Evolutionary conservation across 257 asterid genomes (phyloP).

Genomic region (Perilla frutescens): DNA sequence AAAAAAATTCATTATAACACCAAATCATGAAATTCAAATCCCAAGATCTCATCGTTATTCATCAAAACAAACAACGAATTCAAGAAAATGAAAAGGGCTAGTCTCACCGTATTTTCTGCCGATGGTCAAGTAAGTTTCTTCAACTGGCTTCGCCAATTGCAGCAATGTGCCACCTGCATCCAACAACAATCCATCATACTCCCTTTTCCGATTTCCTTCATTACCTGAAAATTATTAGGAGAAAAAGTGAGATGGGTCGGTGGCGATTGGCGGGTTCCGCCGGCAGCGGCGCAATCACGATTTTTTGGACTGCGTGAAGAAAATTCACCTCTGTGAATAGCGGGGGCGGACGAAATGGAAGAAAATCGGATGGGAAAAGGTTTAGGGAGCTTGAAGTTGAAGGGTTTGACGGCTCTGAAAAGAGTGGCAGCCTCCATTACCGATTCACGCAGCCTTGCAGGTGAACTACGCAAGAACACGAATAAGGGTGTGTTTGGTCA

Average conservation of each 20-base stretch:
- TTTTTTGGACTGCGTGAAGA: neutral
- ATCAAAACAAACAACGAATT: neutral
- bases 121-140: conserved; percentile 64
- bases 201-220: conserved; percentile 49
- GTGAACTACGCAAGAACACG: conserved; percentile 19
- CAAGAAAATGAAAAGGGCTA: conserved; percentile 4
- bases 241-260: neutral
- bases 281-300: conserved; percentile 8
- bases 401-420: conserved; percentile 64
- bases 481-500: neutral
- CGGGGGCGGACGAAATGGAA: conserved; percentile 45
- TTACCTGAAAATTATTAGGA: conserved; percentile 39
- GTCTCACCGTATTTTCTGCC: conserved; percentile 81
- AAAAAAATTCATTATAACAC: neutral
- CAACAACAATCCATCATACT: conserved; percentile 75
- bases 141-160: conserved; percentile 86
- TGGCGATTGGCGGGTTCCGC: neutral
- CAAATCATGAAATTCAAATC: neutral
- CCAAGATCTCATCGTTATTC: conserved; percentile 25
- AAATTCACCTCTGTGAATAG: conserved; percentile 48
- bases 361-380: conserved; percentile 49
- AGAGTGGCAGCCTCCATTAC: conserved; percentile 63
- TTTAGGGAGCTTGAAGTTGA: conserved; percentile 44
- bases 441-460: conserved; percentile 21
- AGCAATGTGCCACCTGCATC: conserved; percentile 97